Base-by-base conservation (phyloP, 371 early-diverging fungal genomes). In the Fennellomyces sp. region DNA sequence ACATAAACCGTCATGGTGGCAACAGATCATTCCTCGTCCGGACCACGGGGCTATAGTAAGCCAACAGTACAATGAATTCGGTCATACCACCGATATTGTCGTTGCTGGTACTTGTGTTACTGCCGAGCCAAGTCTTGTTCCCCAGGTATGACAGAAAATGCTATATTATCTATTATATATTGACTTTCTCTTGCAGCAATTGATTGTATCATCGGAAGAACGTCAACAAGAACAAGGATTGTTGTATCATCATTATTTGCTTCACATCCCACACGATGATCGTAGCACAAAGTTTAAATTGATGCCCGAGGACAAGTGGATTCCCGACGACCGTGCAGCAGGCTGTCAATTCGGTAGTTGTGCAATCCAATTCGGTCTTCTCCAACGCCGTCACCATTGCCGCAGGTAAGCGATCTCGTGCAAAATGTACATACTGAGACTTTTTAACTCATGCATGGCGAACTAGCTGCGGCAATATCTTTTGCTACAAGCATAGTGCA, bases 371-470 rank as follows among this genome's bases (percentile, higher is more conserved):
- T 69, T 69, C 33, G 51, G 25, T 41, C 52, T 58, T 7, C 57
- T 62, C 30, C 49, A 52, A 33, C 65, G 70, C 6, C 56, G 58
- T 35, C 70, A 69, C 41, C 70, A 69, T 45, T 69, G 70, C 39
- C 65, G 70, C 26, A 59, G 65, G 70, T 69, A 69, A 42, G 33
- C 33, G 26, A 36, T 15, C 38, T 13, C 3, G 3, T 56, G 17
- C n/a, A 19, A 33, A 10, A 17, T 29, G 11, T 2, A 33, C 15
- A 38, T 54, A 36, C 10, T 12, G 12, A 54, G 7, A 31, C 15
- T 3, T 10, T 31, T 42, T 13, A 15, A 31, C 26, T 35, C n/a
- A 7, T 50, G 27, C 42, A 15, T 23, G 2, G n/a, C n/a, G 1
- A 45, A 10, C 27, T 49, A 69, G 70, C 38, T 69, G 70, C 54